Evolutionary conservation across 495 filamentous ascomycete species (phyloP), one percentile per base, ranked within the genome.

Genomic region (Penicillium steckii): DNA sequence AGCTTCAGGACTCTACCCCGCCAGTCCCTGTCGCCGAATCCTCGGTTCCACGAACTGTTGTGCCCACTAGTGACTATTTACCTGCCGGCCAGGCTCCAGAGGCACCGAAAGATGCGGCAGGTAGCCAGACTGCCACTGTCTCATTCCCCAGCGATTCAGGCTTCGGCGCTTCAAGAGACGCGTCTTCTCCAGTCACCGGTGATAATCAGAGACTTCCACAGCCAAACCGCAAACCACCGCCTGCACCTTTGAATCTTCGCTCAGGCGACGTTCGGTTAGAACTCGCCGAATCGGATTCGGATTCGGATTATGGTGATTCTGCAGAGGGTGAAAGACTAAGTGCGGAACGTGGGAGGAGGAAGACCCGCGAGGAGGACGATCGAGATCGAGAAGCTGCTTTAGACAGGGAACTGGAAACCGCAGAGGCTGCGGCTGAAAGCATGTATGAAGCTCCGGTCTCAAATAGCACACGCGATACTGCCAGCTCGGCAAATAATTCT

Each of bases 341-440:
- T n/a, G 61, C 79, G 43, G 84, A 85, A 25, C 79, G 91, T 40
- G 91, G 91, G n/a, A 79, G 91, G 27, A 78, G 90, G 57, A 90
- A 86, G 58, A 97, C 91, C 0, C 81, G 91, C 52, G 90, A 91
- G 63, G 91, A 94, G 45, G 91, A 97, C 61, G 91, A 97, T 53
- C 75, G 77, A 47, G 82, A 91, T 43, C 83, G 91, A 30, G 89
- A 91, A 66, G 78, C 80, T 6, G 62, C 84, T 8, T 75, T 84
- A 13, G 62, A 73, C 46, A 81, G 80, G 58, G 87, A 93, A 50
- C 73, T 81, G 17, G 84, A 86, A 74, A 37, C n/a, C n/a, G n/a
- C 77, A 80, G 45, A 90, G 83, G 68, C 63, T 77, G 33, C 91
- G 84, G 6, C 84, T 83, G 65, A 85, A 84, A 67, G 86, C 4